Percentiles rank a stretch among this genome's conserved stretches.
These are phyloP conservation scores for Setaria viridis DNA, from an alignment of 202 grass and related monocot genomes.

Conservation along the genomic window DNA sequence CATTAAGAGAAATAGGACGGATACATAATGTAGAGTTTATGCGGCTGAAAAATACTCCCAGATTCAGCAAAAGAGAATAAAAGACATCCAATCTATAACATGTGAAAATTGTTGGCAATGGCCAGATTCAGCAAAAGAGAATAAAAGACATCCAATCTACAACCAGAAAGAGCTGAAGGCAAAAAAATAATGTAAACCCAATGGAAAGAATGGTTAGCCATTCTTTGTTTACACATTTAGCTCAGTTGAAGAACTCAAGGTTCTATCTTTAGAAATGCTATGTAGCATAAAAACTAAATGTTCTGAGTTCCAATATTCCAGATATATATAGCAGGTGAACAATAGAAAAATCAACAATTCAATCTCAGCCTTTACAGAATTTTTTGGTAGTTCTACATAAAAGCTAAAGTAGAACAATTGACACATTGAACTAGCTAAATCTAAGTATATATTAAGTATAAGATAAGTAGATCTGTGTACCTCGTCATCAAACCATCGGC, in stretches of 20 bases:
- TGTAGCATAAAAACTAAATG: background rate
- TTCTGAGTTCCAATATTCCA: background rate
- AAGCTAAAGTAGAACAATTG: background rate
- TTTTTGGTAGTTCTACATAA: too few species aligned
- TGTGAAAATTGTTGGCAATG: background rate
- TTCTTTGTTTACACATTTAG: slow-evolving; percentile 7
- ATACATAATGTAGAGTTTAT: background rate
- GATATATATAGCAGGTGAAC: background rate
- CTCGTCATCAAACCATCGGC: slow-evolving; percentile 97
- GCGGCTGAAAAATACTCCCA: background rate
- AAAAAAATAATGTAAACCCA: background rate
- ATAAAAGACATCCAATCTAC: background rate
- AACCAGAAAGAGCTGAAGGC: background rate
- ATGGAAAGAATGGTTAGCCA: background rate
- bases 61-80: background rate
- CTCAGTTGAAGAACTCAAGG: background rate
- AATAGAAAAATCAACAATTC: background rate
- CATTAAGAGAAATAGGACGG: background rate
- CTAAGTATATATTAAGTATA: slow-evolving; percentile 5
- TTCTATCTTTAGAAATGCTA: slow-evolving; percentile 4
- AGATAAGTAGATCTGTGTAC: slow-evolving; percentile 46
- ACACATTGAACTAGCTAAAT: background rate
- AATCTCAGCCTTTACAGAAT: background rate
- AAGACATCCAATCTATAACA: background rate
- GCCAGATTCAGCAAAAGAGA: background rate